Percentiles rank a stretch among this genome's conserved stretches.
phyloP scores from a whole-genome alignment of 495 filamentous ascomycete genomes.

The Xylaria palmicola region DNA sequence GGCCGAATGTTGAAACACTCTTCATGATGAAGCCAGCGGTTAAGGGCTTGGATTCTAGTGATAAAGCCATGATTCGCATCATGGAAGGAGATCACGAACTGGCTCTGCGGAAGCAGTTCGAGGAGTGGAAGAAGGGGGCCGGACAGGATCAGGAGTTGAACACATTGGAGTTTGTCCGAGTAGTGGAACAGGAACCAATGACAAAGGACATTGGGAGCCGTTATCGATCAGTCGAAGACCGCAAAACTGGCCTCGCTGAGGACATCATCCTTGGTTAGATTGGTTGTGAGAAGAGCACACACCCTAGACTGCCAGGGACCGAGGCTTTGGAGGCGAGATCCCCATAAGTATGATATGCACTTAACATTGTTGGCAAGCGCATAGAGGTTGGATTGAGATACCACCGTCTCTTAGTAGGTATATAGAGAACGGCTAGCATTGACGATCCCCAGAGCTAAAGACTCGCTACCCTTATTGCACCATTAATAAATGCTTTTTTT shows the following conservation, averaged over 20 bases:
- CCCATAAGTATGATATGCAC: too few species aligned
- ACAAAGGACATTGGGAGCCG: conserved; percentile 6
- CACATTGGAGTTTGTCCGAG: conserved; percentile 25
- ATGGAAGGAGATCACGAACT: conserved; percentile 17
- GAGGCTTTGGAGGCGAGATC: too few species aligned
- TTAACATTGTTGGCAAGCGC: too few species aligned
- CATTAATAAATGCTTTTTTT: too few species aligned
- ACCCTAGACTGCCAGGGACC: too few species aligned
- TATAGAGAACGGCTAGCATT: background rate
- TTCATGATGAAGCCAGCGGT: conserved; percentile 28
- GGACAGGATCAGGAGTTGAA: conserved; percentile 14
- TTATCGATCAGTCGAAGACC: conserved; percentile 21
- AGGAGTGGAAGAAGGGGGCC: conserved; percentile 23
- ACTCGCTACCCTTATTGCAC: too few species aligned
- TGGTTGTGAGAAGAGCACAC: conserved; percentile 40
- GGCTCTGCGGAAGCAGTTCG: conserved; percentile 17
- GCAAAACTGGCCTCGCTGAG: conserved; percentile 23
- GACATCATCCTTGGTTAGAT: conserved; percentile 28
- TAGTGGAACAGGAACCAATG: conserved; percentile 19
- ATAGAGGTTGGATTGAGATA: background rate
- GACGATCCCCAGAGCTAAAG: background rate
- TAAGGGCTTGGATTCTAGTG: conserved; percentile 19
- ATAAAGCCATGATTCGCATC: conserved; percentile 33
- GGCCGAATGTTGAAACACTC: conserved; percentile 30
- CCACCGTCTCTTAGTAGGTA: background rate